Percentiles rank a stretch among this genome's conserved stretches.
These are phyloP conservation scores for Dactylellina haptotyla DNA, from an alignment of 2,329 filamentous ascomycete genomes.

Conservation along the genomic window DNA sequence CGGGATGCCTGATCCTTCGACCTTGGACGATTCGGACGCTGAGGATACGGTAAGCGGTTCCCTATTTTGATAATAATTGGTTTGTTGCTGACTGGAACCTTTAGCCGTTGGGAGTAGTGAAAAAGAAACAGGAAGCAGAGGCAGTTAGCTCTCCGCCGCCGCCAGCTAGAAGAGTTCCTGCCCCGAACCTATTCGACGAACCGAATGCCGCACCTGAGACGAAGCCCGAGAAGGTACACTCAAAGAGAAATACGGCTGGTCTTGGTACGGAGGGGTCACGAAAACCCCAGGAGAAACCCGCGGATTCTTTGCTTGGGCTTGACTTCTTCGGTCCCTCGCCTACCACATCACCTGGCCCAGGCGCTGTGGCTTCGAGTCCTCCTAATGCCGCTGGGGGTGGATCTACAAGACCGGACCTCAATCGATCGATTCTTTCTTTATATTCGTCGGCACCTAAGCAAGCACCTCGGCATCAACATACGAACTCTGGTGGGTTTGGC, in stretches of 20 bases:
- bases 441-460: slow-evolving; percentile 86
- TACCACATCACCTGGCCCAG: slow-evolving; percentile 70
- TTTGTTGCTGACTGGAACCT: slow-evolving; percentile 60
- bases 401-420: slow-evolving; percentile 86
- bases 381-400: slow-evolving; percentile 60
- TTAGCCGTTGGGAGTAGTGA: slow-evolving; percentile 73
- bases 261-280: no score
- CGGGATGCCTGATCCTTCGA: slow-evolving; percentile 88
- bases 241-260: no score
- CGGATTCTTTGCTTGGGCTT: slow-evolving; percentile 86
- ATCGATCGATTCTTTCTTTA: slow-evolving; percentile 95
- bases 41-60: slow-evolving; percentile 77
- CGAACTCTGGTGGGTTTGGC: slow-evolving; percentile 73
- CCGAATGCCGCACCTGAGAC: slow-evolving; percentile 73
- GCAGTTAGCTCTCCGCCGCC: slow-evolving; percentile 60
- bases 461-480: slow-evolving; percentile 66
- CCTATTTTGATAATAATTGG: slow-evolving; percentile 72
- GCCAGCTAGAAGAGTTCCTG: slow-evolving; percentile 58
- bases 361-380: slow-evolving; percentile 55
- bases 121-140: slow-evolving; percentile 74
- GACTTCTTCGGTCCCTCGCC: slow-evolving; percentile 85
- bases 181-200: slow-evolving; percentile 80
- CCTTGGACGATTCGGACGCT: slow-evolving; percentile 82
- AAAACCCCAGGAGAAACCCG: slow-evolving; percentile 77
- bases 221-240: no score